Percentiles rank a stretch among this genome's conserved stretches.
Evolutionary conservation across 2,329 filamentous ascomycete species (phyloP).

Genomic region (Colletotrichum liaoningense): DNA sequence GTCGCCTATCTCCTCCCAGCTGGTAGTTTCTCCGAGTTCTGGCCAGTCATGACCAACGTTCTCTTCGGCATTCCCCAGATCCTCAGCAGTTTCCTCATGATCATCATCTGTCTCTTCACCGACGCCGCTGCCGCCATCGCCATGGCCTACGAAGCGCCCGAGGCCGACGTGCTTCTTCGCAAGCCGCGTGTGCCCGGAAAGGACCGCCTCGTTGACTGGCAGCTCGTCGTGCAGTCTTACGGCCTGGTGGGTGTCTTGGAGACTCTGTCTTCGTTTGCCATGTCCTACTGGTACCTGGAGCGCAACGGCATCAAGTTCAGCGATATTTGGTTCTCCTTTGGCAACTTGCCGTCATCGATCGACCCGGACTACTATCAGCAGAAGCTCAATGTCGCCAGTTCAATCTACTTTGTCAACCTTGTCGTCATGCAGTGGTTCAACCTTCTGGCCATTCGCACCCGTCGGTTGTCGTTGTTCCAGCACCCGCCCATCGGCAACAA

Average conservation of each 20-base stretch:
- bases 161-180: constrained; percentile 78
- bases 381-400: constrained; percentile 73
- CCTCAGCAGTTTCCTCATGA: constrained; percentile 79
- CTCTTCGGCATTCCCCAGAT: constrained; percentile 80
- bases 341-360: constrained; percentile 59
- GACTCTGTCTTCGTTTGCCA: constrained; percentile 69
- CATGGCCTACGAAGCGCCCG: constrained; percentile 81
- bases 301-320: constrained; percentile 73
- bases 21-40: constrained; percentile 80
- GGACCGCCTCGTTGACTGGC: constrained; percentile 79
- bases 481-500: constrained; percentile 76
- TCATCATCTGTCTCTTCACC: constrained; percentile 79
- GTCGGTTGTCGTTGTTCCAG: constrained; percentile 75
- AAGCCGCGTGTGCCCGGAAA: constrained; percentile 75
- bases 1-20: constrained; percentile 81
- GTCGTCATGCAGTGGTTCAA: constrained; percentile 89
- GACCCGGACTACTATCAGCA: constrained; percentile 65
- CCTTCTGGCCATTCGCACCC: constrained; percentile 75
- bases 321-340: constrained; percentile 76
- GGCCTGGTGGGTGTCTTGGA: constrained; percentile 75
- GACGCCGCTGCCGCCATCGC: constrained; percentile 80
- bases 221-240: constrained; percentile 79
- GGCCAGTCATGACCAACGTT: constrained; percentile 80
- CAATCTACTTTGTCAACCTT: constrained; percentile 83
- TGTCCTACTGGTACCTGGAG: constrained; percentile 75